phyloP scores from a whole-genome alignment of 495 filamentous ascomycete genomes.

The Penicillium taxi region DNA sequence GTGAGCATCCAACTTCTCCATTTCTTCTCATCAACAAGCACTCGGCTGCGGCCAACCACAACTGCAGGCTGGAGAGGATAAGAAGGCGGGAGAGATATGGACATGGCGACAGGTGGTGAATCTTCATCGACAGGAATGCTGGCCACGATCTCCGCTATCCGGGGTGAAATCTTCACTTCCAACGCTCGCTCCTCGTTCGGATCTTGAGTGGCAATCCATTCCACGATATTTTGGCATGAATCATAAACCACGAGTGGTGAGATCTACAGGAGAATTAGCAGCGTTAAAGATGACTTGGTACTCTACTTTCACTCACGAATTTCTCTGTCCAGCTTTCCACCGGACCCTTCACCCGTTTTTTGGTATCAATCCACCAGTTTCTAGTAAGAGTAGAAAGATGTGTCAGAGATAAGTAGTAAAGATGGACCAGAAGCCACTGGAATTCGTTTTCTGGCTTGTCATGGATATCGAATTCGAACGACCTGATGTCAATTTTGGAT shows the following conservation, averaged over 20 bases:
- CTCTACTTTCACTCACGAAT: slow-evolving; percentile 38
- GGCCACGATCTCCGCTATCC: slow-evolving; percentile 66
- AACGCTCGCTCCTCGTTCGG: slow-evolving; percentile 60
- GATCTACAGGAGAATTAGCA: slow-evolving; percentile 38
- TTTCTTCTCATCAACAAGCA: slow-evolving; percentile 79
- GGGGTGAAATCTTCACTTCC: slow-evolving; percentile 59
- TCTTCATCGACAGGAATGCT: slow-evolving; percentile 84
- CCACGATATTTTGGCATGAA: slow-evolving; percentile 57
- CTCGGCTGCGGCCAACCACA: slow-evolving; percentile 71
- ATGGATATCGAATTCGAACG: slow-evolving; percentile 53
- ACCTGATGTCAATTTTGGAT: slow-evolving; percentile 57
- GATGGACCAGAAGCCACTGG: slow-evolving; percentile 74
- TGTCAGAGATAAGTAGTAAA: slow-evolving; percentile 75
- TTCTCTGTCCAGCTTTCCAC: slow-evolving; percentile 77
- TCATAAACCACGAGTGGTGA: slow-evolving; percentile 72
- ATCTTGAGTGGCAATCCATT: slow-evolving; percentile 58
- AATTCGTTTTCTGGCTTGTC: slow-evolving; percentile 59
- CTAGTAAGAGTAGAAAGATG: slow-evolving; percentile 71
- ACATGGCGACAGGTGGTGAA: slow-evolving; percentile 66
- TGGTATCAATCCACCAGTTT: slow-evolving; percentile 74
- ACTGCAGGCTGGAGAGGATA: slow-evolving; percentile 74
- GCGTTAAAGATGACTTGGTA: not conserved
- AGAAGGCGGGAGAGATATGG: slow-evolving; percentile 64
- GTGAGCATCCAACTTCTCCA: slow-evolving; percentile 80
- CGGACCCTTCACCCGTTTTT: slow-evolving; percentile 64